Percentiles rank a stretch among this genome's conserved stretches.
phyloP scores from a whole-genome alignment of 2,329 filamentous ascomycete species.

The Tolypocladium pustulatum region DNA sequence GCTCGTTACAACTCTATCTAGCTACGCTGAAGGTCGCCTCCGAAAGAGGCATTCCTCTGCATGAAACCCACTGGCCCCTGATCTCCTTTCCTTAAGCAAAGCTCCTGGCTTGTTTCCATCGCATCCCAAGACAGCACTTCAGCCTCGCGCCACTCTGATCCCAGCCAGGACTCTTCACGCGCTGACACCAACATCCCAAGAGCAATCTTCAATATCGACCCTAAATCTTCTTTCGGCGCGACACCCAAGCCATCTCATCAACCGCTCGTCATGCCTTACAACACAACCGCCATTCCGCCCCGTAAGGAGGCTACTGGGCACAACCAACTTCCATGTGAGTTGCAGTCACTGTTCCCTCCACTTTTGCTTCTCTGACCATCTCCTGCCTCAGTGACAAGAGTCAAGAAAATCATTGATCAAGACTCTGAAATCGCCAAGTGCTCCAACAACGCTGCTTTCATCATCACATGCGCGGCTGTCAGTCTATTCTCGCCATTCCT shows the following conservation, averaged over 20 bases:
- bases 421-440: conserved; percentile 80
- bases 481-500: neutral
- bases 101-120: neutral
- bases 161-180: neutral
- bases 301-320: conserved; percentile 76
- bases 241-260: neutral
- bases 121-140: neutral
- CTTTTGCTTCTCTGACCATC: conserved; percentile 3
- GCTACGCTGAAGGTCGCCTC: no score
- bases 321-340: conserved; percentile 73
- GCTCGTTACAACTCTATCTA: neutral
- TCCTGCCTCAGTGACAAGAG: conserved; percentile 62
- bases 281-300: conserved; percentile 72
- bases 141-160: neutral
- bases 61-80: neutral
- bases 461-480: conserved; percentile 83
- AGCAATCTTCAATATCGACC: no score
- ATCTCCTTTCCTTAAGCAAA: no score
- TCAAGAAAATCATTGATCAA: conserved; percentile 88
- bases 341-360: neutral
- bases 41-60: neutral
- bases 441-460: conserved; percentile 89
- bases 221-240: no score
- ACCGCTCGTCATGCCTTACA: conserved; percentile 64
- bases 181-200: neutral